Base-by-base conservation (phyloP, 164 flowering plant genomes). In the Litsea cubeba region DNA sequence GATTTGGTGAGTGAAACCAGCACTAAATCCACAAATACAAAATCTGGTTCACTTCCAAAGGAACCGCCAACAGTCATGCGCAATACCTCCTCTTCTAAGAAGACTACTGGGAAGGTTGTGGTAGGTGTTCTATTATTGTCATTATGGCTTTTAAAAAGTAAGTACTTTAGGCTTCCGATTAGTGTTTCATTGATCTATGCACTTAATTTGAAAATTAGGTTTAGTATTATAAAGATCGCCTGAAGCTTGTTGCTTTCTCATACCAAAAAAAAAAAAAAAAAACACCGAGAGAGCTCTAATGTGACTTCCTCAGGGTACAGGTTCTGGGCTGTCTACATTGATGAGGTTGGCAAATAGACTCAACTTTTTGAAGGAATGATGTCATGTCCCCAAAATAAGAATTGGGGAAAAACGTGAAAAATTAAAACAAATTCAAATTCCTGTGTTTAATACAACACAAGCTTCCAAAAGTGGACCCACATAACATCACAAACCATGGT, bases 311-410 rank as follows among this genome's bases (percentile, higher is more conserved):
- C 83, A 92, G 46, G 46, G 46, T 35, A 35, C 46, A 96, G 91
- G 87, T 68, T 62, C 88, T 60, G 85, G 89, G 67, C 70, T 85
- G 72, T 84, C 86, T 28, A 91, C 98, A 24, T 81, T 92, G 75
- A 74, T 93, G 66, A 90, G 86, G 81, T 79, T 92, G 77, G 86
- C 96, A 70, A 87, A 81, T 67, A 74, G 93, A 72, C 88, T 94
- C 69, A 88, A 89, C 84, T 90, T 90, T 76, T 78, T 92, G 77
- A 94, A 91, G 81, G 96, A 92, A n/a, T n/a, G n/a, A n/a, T n/a
- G n/a, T n/a, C n/a, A n/a, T n/a, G n/a, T n/a, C n/a, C n/a, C n/a
- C n/a, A n/a, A n/a, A n/a, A n/a, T n/a, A n/a, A n/a, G n/a, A n/a
- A n/a, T n/a, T n/a, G n/a, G n/a, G n/a, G n/a, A n/a, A n/a, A n/a